phyloP scores from a whole-genome alignment of 129 eudicot species.

The Flaveria brownii region DNA sequence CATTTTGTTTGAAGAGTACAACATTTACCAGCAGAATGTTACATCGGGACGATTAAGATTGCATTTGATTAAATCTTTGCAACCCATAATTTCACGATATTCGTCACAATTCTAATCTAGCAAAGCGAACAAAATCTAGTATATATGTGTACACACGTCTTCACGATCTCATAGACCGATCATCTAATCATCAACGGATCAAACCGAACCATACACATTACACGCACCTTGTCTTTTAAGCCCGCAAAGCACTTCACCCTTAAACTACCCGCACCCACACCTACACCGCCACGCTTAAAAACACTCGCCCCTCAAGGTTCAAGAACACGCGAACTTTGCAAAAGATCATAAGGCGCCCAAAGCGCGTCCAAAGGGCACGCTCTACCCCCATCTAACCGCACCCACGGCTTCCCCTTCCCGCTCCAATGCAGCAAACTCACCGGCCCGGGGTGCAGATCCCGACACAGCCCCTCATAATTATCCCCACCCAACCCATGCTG shows the following conservation, averaged over 20 bases:
- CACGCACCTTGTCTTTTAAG: too few relatives aligned
- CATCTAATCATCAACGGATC: constrained; percentile 8
- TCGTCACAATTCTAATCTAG: constrained; percentile 9
- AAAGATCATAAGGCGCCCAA: constrained; percentile 93
- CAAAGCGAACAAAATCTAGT: constrained; percentile 19
- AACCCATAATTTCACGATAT: not conserved
- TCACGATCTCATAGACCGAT: constrained; percentile 21
- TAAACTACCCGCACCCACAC: too few relatives aligned
- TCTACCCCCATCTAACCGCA: constrained; percentile 59
- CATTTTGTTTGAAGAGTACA: too few relatives aligned
- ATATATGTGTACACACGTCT: constrained; percentile 11
- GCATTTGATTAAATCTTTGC: not conserved
- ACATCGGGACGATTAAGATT: not conserved
- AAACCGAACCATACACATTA: not conserved
- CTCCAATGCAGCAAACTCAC: constrained; percentile 95
- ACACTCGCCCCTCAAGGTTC: constrained; percentile 47
- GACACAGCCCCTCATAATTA: constrained; percentile 73
- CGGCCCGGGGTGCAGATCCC: constrained; percentile 91
- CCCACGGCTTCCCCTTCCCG: constrained; percentile 98
- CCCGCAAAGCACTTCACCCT: too few relatives aligned
- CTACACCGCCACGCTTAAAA: not conserved
- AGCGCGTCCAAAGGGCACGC: constrained; percentile 82
- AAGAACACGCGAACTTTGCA: constrained; percentile 56
- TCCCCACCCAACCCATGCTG: constrained; percentile 97
- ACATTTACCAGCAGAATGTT: too few relatives aligned